phyloP scores from a whole-genome alignment of 192 early-diverging fungal genomes.

The Coemansia sp. region DNA sequence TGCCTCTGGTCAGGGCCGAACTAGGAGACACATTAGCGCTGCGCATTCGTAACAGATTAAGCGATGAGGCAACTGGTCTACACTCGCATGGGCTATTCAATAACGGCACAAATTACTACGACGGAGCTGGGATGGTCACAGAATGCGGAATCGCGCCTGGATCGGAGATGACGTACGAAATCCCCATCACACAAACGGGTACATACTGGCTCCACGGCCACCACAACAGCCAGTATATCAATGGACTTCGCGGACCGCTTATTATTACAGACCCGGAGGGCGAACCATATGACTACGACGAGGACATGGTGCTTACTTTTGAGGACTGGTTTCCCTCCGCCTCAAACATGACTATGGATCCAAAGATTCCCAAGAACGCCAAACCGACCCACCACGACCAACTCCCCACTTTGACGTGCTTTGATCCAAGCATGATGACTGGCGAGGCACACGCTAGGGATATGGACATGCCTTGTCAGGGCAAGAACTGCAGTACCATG shows the following conservation, averaged over 20 bases:
- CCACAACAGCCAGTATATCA: conserved; percentile 68
- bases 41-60: conserved; percentile 52
- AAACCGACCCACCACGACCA: background rate
- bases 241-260: conserved; percentile 71
- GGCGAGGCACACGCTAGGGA: background rate
- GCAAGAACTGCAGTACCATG: background rate
- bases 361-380: background rate
- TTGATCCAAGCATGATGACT: background rate
- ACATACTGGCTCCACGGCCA: conserved; percentile 86
- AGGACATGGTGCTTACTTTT: conserved; percentile 64
- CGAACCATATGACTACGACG: conserved; percentile 63
- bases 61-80: conserved; percentile 59
- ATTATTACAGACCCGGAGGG: conserved; percentile 62
- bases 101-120: conserved; percentile 66
- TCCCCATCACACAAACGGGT: conserved; percentile 66
- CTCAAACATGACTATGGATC: conserved; percentile 9
- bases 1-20: conserved; percentile 30
- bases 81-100: conserved; percentile 79
- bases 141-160: conserved; percentile 72
- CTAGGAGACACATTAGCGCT: conserved; percentile 34
- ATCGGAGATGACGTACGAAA: conserved; percentile 63
- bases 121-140: conserved; percentile 68
- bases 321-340: conserved; percentile 67
- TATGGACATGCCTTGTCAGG: background rate
- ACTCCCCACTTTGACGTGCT: background rate